Conservation (phyloP, 2,329 filamentous ascomycete genomes). For the Pseudogymnoascus sp. region DNA sequence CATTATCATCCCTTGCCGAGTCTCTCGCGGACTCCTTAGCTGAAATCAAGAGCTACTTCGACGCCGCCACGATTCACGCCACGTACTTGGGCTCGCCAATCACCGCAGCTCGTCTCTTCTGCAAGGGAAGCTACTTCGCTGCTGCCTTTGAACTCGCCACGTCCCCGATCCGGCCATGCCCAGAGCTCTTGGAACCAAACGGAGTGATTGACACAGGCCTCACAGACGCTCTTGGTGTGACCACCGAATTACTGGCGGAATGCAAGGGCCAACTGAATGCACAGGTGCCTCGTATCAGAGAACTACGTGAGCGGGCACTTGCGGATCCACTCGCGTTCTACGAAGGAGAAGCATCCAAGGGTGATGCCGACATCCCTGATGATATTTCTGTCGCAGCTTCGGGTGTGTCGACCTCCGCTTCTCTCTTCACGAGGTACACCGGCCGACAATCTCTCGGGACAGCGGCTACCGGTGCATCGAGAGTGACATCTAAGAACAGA, state of each 20-base stretch:
- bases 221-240: conserved; percentile 69
- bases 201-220: conserved; percentile 70
- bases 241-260: conserved; percentile 87
- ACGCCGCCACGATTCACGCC: conserved; percentile 70
- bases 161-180: conserved; percentile 45
- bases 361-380: conserved; percentile 69
- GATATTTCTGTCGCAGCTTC: conserved; percentile 88
- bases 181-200: conserved; percentile 41
- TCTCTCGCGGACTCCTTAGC: conserved; percentile 69
- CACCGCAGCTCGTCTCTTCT: conserved; percentile 66
- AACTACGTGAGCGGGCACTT: conserved; percentile 71
- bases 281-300: conserved; percentile 77
- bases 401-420: conserved; percentile 72
- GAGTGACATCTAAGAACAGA: conserved; percentile 81
- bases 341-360: conserved; percentile 60
- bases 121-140: conserved; percentile 78
- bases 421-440: conserved; percentile 88
- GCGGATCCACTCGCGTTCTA: conserved; percentile 85
- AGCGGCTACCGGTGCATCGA: conserved; percentile 62
- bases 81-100: conserved; percentile 72
- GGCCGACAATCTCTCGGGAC: conserved; percentile 61
- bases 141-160: conserved; percentile 75
- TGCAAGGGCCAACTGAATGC: conserved; percentile 78
- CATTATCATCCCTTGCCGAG: conserved; percentile 61
- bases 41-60: conserved; percentile 76